Evolutionary conservation across 495 filamentous ascomycete genomes (phyloP).

Genomic region (Amorphotheca resinae): DNA sequence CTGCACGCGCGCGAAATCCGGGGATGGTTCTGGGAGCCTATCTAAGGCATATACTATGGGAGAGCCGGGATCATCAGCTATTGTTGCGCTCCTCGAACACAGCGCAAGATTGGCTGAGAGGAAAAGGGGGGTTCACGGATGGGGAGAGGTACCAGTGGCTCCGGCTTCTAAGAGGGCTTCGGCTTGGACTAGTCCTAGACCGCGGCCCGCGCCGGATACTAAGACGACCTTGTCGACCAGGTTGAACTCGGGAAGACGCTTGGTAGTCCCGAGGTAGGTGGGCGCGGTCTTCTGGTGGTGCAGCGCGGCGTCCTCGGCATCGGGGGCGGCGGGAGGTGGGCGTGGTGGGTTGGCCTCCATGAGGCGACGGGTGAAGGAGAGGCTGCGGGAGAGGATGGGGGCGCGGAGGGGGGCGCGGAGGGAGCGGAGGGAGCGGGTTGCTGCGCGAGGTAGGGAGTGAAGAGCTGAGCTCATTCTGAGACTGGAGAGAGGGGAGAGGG

Average conservation of each 20-base stretch:
- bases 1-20: constrained; percentile 44
- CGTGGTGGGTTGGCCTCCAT: neutral
- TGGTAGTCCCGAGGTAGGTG: constrained; percentile 13
- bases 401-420: neutral
- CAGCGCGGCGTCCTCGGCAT: constrained; percentile 1
- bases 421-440: neutral
- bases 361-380: neutral
- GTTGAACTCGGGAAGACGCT: constrained; percentile 58
- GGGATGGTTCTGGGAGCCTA: constrained; percentile 29
- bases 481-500: neutral
- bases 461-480: neutral
- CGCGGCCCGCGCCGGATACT: constrained; percentile 68
- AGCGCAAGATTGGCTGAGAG: neutral
- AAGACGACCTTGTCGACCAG: constrained; percentile 64
- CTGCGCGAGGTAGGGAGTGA: neutral
- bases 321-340: constrained; percentile 1
- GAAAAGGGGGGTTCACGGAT: neutral
- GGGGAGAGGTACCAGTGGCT: constrained; percentile 35
- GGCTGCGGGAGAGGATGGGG: neutral
- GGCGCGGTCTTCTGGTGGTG: neutral
- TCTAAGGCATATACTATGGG: constrained; percentile 51
- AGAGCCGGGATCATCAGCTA: neutral
- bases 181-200: constrained; percentile 66
- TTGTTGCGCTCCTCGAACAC: neutral
- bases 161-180: constrained; percentile 73